A percentile compares a stretch with the other conserved stretches of the same genome.
These are phyloP conservation scores for Kingdonia uniflora DNA, from an alignment of 164 flowering plant species.

Conservation along the genomic window DNA sequence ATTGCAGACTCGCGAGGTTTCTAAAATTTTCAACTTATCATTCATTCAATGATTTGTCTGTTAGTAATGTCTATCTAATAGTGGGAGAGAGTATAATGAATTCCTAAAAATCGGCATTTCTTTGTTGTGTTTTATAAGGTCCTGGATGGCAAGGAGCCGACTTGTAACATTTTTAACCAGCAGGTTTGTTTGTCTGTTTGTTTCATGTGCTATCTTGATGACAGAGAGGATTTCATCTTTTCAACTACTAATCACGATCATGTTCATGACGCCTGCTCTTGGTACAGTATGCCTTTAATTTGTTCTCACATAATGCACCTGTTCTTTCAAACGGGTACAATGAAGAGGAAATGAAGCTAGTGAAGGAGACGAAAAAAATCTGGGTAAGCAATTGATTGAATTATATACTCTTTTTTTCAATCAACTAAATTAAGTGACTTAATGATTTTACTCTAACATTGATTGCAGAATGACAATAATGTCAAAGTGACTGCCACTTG, in stretches of 20 bases:
- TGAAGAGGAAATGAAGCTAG: constrained; percentile 98
- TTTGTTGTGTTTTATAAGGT: constrained; percentile 34
- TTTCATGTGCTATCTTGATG: neutral
- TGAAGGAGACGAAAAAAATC: constrained; percentile 93
- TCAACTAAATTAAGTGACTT: neutral
- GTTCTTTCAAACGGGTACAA: constrained; percentile 85
- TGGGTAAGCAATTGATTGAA: constrained; percentile 50
- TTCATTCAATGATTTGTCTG: no score
- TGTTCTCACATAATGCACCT: constrained; percentile 95
- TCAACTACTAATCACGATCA: neutral
- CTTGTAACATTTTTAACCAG: constrained; percentile 80
- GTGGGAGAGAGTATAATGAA: no score
- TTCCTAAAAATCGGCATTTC: neutral
- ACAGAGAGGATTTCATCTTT: no score
- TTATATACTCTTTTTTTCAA: neutral
- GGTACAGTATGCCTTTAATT: constrained; percentile 94
- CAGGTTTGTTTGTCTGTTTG: constrained; percentile 40
- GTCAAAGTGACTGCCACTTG: constrained; percentile 96
- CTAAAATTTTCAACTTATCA: no score
- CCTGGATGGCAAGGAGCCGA: constrained; percentile 79
- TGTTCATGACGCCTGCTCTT: neutral
- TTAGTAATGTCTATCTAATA: no score
- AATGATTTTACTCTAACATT: neutral
- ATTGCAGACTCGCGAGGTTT: constrained; percentile 94
- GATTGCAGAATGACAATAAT: constrained; percentile 52